Evolutionary conservation across 2,329 filamentous ascomycete species (phyloP), one percentile per base, ranked within the genome.

Genomic region (Sclerotinia trifoliorum): DNA sequence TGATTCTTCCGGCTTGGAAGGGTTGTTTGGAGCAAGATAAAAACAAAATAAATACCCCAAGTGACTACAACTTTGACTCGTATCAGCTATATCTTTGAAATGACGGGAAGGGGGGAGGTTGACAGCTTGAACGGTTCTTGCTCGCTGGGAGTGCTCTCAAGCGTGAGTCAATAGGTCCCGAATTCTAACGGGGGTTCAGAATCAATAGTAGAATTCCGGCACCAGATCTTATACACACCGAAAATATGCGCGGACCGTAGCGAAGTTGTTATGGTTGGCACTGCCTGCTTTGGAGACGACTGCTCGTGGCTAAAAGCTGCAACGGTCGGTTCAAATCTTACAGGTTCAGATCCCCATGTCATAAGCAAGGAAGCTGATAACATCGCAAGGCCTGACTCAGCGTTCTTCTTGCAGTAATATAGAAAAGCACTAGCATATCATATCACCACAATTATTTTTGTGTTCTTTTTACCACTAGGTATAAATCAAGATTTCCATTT

Each of bases 111-210:
- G 29, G 35, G 11, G 35, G 11, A 48, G 3, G 24, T 26, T 19
- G 21, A 65, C 63, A 46, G 42, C 63, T 57, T 57, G 4, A 15
- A 51, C 11, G 26, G 29, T 15, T 19, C 63, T 49, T 65, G 39
- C 42, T n/a, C 57, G n/a, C 17, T 29, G 21, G 19, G 24, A 2
- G 3, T 10, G 39, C 49, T 57, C 24, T 42, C 57, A 1, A 32
- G 5, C 29, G 42, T 49, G 52, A 65, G 11, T 19, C 10, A 24
- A 3, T 2, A 65, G 26, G 11, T 57, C 17, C 26, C 42, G 48
- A n/a, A 57, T n/a, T n/a, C 51, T 65, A 32, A 35, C n/a, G 17
- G 42, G n/a, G n/a, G n/a, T n/a, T 24, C 13, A 65, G 29, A 8
- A 13, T 48, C 7, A 65, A 15, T 3, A 65, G 29, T 4, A 65